phyloP scores from a whole-genome alignment of 768 basidiomycete species.

The Amylocystis lapponica region DNA sequence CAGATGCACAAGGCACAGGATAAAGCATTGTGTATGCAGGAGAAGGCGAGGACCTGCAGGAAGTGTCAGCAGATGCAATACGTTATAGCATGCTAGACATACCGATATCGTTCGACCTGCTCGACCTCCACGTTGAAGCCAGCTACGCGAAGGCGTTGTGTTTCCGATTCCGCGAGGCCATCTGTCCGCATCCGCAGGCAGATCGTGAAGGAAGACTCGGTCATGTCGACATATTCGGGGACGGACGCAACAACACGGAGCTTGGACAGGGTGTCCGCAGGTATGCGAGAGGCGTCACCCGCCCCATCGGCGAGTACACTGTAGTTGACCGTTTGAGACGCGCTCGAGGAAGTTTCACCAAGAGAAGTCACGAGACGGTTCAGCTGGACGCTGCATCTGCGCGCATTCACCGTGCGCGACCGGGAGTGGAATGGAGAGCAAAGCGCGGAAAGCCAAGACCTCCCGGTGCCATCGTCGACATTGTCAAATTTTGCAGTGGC shows the following conservation, averaged over 20 bases:
- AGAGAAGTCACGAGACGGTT: slow-evolving; percentile 42
- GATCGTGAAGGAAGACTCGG: slow-evolving; percentile 46
- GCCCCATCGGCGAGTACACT: slow-evolving; percentile 9
- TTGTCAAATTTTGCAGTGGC: slow-evolving; percentile 58
- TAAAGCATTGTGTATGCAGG: slow-evolving; percentile 37
- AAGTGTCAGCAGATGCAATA: not conserved
- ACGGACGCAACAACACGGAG: slow-evolving; percentile 61
- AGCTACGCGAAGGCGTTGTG: slow-evolving; percentile 50
- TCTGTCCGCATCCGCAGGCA: slow-evolving; percentile 55
- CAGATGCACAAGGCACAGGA: slow-evolving; percentile 48
- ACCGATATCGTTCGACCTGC: slow-evolving; percentile 69
- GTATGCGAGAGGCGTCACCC: slow-evolving; percentile 30
- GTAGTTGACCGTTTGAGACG: slow-evolving; percentile 29
- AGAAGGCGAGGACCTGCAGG: slow-evolving; percentile 36
- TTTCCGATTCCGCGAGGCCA: slow-evolving; percentile 41
- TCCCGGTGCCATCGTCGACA: slow-evolving; percentile 34
- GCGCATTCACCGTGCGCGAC: slow-evolving; percentile 34
- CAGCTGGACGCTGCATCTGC: slow-evolving; percentile 37
- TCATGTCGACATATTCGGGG: slow-evolving; percentile 46
- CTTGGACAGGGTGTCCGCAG: slow-evolving; percentile 49
- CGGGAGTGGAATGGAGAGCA: slow-evolving; percentile 53
- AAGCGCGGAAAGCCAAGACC: slow-evolving; percentile 46
- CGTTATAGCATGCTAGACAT: slow-evolving; percentile 16
- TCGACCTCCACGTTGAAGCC: slow-evolving; percentile 51
- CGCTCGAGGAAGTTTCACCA: slow-evolving; percentile 29